Conservation (phyloP, 2,329 filamentous ascomycete species). For the Tolypocladium amazonense region DNA sequence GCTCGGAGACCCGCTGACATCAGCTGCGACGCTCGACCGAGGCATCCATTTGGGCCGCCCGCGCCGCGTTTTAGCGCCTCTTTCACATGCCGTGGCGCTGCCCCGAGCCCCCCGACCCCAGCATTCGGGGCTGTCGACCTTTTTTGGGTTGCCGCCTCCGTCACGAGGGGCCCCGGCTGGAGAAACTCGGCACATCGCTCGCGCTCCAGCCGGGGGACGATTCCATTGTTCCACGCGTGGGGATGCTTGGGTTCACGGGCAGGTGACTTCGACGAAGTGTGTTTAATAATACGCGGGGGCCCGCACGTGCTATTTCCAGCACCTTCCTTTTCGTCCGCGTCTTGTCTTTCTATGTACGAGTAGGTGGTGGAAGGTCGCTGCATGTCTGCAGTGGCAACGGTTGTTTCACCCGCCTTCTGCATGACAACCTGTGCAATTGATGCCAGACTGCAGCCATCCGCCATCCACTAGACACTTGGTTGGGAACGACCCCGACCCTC, state of each 20-base stretch:
- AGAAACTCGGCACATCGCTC: too few relatives aligned
- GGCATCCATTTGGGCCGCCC: constrained; percentile 16
- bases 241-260: not conserved
- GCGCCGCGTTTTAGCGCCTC: constrained; percentile 10
- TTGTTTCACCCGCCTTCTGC: not conserved
- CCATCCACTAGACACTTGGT: not conserved
- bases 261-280: not conserved
- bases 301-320: not conserved
- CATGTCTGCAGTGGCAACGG: not conserved
- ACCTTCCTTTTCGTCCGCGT: not conserved
- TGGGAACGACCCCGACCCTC: not conserved
- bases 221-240: not conserved
- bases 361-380: not conserved
- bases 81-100: constrained; percentile 18
- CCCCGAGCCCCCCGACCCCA: not conserved
- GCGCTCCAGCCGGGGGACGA: not conserved
- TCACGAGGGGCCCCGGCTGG: constrained; percentile 3
- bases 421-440: not conserved
- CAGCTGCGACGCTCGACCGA: constrained; percentile 15
- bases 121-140: not conserved
- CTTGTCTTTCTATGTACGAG: too few relatives aligned
- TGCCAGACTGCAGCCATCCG: not conserved
- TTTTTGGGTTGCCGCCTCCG: not conserved
- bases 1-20: constrained; percentile 13
- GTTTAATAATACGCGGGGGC: not conserved